A percentile compares a stretch with the other conserved stretches of the same genome.
Conservation (phyloP, 306 rosid genomes). For the Lathyrus aphaca region DNA sequence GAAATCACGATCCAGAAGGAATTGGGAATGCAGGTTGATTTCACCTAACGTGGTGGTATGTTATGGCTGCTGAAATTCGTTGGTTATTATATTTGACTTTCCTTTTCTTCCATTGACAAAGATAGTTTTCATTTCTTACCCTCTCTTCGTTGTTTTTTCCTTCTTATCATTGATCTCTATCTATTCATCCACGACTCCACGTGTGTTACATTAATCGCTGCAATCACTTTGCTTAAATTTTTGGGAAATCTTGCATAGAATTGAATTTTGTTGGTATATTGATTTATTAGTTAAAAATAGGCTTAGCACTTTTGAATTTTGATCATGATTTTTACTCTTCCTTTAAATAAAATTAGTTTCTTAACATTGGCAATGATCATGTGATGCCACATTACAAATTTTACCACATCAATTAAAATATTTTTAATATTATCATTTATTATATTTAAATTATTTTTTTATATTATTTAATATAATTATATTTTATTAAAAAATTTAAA, state of each 20-base stretch:
- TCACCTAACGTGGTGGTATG: neutral
- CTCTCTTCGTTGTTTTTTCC: neutral
- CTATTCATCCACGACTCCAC: constrained; percentile 24
- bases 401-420: no score
- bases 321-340: no score
- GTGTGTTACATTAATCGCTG: neutral
- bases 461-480: no score
- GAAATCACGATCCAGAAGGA: neutral
- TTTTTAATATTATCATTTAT: no score
- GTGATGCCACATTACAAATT: no score
- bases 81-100: constrained; percentile 36
- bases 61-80: neutral
- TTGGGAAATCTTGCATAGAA: neutral
- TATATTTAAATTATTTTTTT: no score
- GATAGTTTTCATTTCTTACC: constrained; percentile 21
- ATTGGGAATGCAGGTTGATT: neutral
- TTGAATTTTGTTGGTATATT: no score
- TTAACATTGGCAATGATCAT: no score
- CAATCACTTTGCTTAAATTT: neutral
- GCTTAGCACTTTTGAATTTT: no score
- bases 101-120: constrained; percentile 23
- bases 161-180: neutral
- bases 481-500: no score
- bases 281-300: no score
- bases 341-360: no score